Evolutionary conservation across 495 filamentous ascomycete genomes (phyloP), one percentile per base, ranked within the genome.

Genomic region (Trichoderma virens): DNA sequence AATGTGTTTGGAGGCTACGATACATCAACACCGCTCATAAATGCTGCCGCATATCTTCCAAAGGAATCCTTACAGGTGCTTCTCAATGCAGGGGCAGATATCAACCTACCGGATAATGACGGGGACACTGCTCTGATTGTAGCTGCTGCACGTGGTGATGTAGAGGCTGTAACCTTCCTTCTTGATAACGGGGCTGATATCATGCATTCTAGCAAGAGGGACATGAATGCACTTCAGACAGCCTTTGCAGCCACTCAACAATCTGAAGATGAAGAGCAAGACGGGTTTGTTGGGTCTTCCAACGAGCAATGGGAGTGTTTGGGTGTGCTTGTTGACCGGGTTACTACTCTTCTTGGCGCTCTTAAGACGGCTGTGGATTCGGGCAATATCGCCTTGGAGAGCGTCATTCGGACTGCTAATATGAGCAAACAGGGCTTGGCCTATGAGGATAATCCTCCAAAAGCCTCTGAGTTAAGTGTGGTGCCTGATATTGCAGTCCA

Each of bases 51-150:
- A 23, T 31, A 16, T 18, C 56, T 60, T 14, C 32, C 56, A 3
- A 31, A 16, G 23, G 4, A 27, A 3, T 31, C 56, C 11, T 18
- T 60, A 1, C 28, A 9, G 28, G 7, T 16, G 23, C 56, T 60
- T 3, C 28, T 60, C n/a, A 23, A 60, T n/a, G 67, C 68, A 9
- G 73, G 73, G 1, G 73, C 73, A 5, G 69, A 74, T 41, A 71
- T 75, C 47, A 72, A 75, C 43, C 70, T 73, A 25, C 61, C 70
- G 11, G 72, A 71, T 18, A 39, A 56, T 4, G 70, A 74, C n/a
- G 73, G 73, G 31, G 69, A 73, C 27, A 75, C 73, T 1, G 65
- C 73, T 45, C 69, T 75, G 20, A 72, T 75, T 8, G 20, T 47
- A 1, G 18, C 43, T 4, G 43, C 43, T 5, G 2, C 5, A 2